phyloP scores from a whole-genome alignment of 495 filamentous ascomycete genomes.

The Xylaria venustula region DNA sequence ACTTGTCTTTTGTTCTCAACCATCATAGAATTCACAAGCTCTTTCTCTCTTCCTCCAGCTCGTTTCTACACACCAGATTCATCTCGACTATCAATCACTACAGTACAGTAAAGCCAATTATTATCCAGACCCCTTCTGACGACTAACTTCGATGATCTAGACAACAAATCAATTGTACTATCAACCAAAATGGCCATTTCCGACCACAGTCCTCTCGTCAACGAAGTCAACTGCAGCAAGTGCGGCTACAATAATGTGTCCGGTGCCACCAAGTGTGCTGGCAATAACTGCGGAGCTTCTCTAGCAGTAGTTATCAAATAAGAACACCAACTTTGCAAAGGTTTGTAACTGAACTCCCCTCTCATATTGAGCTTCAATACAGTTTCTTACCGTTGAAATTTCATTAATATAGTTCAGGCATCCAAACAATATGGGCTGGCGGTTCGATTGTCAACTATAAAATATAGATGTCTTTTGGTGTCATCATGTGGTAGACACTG shows the following conservation, averaged over 20 bases:
- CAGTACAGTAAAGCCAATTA: background rate
- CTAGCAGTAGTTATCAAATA: background rate
- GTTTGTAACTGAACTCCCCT: background rate
- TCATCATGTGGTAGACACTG: background rate
- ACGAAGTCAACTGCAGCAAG: slow-evolving; percentile 6
- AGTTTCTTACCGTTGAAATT: background rate
- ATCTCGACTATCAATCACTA: background rate
- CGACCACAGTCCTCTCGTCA: background rate
- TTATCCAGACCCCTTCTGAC: background rate
- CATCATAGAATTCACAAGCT: background rate
- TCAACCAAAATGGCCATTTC: slow-evolving; percentile 3
- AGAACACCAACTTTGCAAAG: background rate
- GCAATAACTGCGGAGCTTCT: background rate
- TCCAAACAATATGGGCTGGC: background rate
- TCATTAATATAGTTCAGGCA: background rate
- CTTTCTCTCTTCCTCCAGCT: background rate
- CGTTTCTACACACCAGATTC: background rate
- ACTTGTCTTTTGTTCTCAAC: background rate
- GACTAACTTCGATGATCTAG: background rate
- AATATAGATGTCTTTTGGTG: background rate
- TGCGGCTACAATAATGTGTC: slow-evolving; percentile 11
- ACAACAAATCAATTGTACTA: background rate
- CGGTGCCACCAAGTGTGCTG: background rate
- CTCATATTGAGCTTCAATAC: background rate
- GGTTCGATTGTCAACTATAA: background rate